Base-by-base conservation (phyloP, 1,139 yeast genomes). In the Saccharomyces hybrid region DNA sequence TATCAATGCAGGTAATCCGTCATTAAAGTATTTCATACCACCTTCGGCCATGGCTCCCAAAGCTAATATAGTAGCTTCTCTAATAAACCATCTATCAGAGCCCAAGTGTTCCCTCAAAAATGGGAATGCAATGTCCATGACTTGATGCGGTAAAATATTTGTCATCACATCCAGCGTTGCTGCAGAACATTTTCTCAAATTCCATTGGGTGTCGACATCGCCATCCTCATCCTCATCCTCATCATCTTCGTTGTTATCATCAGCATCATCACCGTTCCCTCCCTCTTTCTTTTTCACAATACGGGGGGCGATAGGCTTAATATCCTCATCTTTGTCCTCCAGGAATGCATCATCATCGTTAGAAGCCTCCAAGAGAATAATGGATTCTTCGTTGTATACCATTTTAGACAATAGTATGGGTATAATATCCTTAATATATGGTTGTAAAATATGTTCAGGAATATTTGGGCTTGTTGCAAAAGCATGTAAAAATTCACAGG, bases 41-140 rank as follows among this genome's bases (percentile, higher is more conserved):
- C 97, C 95, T 62, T 86, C 90, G 44, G 96, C 88, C 64, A 91
- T 85, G 29, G 99, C 99, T 57, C 99, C 99, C 68, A 93, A 81
- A 1, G 98, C 97, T 53, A 93, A 77, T 42, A 93, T 91, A 1
- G 97, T 84, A 1, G 97, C 96, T 69, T 93, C 99, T 58, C 97
- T 80, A 13, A 86, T 81, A 46, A 88, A 88, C 99, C 99, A 93
- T 57, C 84, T 81, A 3, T 76, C 73, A 1, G 89, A 80, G 5
- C 80, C 79, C 54, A 93, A 82, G 55, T 83, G 81, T 52, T 81
- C 83, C 67, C 88, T 88, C 53, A 93, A 75, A 23, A 85, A 74
- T 2, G 99, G 98, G 59, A 91, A 76, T 0, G 89, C 78, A 13
- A 81, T 76, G 38, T 78, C 75, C 50, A 91, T 75, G 2, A 89